Evolutionary conservation across 495 filamentous ascomycete species (phyloP).

Genomic region (Lasiosphaeriaceae sp.): DNA sequence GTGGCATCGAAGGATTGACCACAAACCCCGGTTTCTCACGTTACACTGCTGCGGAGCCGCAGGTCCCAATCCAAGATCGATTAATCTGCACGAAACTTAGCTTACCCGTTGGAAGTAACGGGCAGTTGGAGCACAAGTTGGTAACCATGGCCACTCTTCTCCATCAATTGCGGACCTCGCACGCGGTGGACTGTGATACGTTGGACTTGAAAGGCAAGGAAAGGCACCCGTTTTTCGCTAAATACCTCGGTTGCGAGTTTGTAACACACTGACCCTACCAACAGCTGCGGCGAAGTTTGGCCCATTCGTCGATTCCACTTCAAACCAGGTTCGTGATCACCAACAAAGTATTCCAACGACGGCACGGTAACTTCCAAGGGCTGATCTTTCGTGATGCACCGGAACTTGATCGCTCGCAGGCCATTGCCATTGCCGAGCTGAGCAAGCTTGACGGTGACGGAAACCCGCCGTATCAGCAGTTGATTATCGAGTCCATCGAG

Average conservation of each 20-base stretch:
- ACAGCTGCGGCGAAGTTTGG: constrained; percentile 53
- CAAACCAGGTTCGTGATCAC: constrained; percentile 51
- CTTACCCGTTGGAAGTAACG: neutral
- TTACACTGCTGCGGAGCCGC: too few relatives aligned
- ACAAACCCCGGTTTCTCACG: too few relatives aligned
- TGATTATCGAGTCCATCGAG: constrained; percentile 44
- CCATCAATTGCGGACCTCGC: constrained; percentile 41
- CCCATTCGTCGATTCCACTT: constrained; percentile 63
- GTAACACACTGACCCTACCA: neutral
- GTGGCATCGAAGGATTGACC: too few relatives aligned
- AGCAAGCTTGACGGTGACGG: constrained; percentile 27
- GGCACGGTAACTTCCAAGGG: neutral
- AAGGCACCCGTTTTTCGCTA: neutral
- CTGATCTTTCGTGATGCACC: neutral
- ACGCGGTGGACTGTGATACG: constrained; percentile 57
- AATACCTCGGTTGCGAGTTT: neutral
- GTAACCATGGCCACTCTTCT: constrained; percentile 26
- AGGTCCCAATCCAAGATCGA: too few relatives aligned
- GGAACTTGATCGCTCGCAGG: too few relatives aligned
- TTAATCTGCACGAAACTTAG: too few relatives aligned
- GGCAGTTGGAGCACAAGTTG: too few relatives aligned
- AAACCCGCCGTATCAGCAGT: constrained; percentile 39
- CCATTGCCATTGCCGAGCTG: constrained; percentile 58
- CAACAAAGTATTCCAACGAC: neutral
- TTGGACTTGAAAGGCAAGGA: constrained; percentile 51